phyloP scores from a whole-genome alignment of 176 grass and related monocot genomes.

The Avena insularis region DNA sequence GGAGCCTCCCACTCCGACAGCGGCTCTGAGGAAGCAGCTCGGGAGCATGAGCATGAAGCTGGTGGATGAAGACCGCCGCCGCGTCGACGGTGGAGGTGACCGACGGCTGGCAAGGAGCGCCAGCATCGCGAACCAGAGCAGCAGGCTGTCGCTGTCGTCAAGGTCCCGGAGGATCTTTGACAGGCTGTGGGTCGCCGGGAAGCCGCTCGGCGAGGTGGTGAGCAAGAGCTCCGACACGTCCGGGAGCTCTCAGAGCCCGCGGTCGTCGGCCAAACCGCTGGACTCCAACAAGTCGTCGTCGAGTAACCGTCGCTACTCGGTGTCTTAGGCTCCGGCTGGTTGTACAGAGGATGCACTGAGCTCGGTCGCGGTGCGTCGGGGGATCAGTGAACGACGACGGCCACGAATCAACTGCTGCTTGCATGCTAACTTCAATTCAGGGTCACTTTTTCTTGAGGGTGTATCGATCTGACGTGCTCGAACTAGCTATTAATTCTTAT shows the following conservation, averaged over 20 bases:
- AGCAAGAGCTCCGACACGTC: constrained; percentile 73
- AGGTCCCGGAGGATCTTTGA: constrained; percentile 79
- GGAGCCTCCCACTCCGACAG: constrained; percentile 24
- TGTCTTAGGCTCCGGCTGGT: constrained; percentile 49
- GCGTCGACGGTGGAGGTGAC: constrained; percentile 41
- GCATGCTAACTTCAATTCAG: constrained; percentile 13
- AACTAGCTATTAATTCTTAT: background rate
- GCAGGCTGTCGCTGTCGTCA: constrained; percentile 58
- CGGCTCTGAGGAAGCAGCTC: constrained; percentile 51
- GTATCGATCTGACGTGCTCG: background rate
- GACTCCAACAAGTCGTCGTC: constrained; percentile 63
- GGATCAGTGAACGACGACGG: background rate
- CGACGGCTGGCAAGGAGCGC: constrained; percentile 45
- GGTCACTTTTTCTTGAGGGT: background rate
- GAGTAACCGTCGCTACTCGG: constrained; percentile 62
- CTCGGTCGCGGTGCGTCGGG: constrained; percentile 1
- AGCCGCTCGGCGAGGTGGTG: constrained; percentile 47
- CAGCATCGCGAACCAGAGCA: constrained; percentile 54
- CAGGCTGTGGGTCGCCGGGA: constrained; percentile 62
- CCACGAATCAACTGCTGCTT: background rate
- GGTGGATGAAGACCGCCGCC: constrained; percentile 6
- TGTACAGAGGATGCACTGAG: constrained; percentile 46
- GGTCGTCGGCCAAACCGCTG: constrained; percentile 57
- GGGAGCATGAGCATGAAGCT: constrained; percentile 64
- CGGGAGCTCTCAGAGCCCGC: constrained; percentile 71